Evolutionary conservation across 2,329 filamentous ascomycete species (phyloP).

Genomic region (Sordariomycetes sp.): DNA sequence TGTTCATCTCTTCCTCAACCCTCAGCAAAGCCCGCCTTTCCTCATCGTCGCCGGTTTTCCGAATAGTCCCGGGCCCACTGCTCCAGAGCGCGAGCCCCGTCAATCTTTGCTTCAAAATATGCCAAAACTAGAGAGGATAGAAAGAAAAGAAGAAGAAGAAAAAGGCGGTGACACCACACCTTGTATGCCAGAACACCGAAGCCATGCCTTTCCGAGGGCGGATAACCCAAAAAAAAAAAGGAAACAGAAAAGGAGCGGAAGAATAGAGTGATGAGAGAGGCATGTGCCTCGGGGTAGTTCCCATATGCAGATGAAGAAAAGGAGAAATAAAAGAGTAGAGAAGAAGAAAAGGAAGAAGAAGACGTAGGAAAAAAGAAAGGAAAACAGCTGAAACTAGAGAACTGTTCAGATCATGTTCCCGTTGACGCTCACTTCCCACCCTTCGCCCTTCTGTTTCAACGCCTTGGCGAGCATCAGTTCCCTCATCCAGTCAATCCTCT

Average conservation of each 20-base stretch:
- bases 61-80: too few species aligned
- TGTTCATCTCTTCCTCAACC: background rate
- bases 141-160: background rate
- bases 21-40: background rate
- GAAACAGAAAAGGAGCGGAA: conserved; percentile 4
- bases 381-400: background rate
- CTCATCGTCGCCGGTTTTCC: too few species aligned
- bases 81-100: too few species aligned
- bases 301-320: background rate
- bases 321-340: background rate
- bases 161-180: background rate
- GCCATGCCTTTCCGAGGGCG: conserved; percentile 1
- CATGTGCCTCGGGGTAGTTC: background rate
- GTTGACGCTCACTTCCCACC: conserved; percentile 74
- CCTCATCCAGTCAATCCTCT: conserved; percentile 95
- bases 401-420: conserved; percentile 58
- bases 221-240: background rate
- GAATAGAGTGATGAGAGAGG: background rate
- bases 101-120: background rate
- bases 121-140: background rate
- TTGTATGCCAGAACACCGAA: conserved; percentile 4
- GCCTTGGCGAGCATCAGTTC: conserved; percentile 88
- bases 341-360: conserved; percentile 3
- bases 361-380: conserved; percentile 10
- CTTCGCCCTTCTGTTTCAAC: conserved; percentile 71